Evolutionary conservation across 805 yeast species (phyloP).

Genomic region (Candida multigemmis): DNA sequence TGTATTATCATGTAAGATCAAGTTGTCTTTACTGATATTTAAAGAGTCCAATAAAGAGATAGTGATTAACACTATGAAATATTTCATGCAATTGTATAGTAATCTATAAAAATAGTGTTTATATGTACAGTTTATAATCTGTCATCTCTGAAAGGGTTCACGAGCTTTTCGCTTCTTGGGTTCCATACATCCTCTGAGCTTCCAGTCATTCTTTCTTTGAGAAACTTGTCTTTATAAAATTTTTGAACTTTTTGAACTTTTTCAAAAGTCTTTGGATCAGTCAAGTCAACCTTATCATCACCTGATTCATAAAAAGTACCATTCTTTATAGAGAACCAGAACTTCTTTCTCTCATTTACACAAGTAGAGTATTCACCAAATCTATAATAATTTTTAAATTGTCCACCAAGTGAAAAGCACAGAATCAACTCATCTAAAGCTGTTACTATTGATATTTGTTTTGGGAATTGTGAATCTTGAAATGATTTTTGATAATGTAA

Average conservation of each 20-base stretch:
- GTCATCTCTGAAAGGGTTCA: slow-evolving; percentile 26
- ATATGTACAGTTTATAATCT: background rate
- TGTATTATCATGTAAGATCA: slow-evolving; percentile 27
- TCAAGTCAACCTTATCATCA: slow-evolving; percentile 8
- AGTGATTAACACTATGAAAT: too few species aligned
- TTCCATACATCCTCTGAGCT: slow-evolving; percentile 86
- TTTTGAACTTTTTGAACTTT: slow-evolving; percentile 51
- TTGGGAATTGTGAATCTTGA: slow-evolving; percentile 19
- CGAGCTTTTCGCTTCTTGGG: slow-evolving; percentile 22
- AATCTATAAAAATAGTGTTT: background rate
- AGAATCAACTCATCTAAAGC: slow-evolving; percentile 81
- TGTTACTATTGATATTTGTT: slow-evolving; percentile 40
- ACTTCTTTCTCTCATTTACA: slow-evolving; percentile 56
- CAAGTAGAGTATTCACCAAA: slow-evolving; percentile 75
- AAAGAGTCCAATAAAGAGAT: too few species aligned
- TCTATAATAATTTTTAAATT: slow-evolving; percentile 72
- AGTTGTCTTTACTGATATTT: background rate
- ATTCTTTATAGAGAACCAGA: slow-evolving; percentile 71
- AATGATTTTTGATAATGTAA: too few species aligned
- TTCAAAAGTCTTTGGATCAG: slow-evolving; percentile 27
- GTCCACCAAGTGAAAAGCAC: slow-evolving; percentile 90
- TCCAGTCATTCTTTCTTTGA: slow-evolving; percentile 56
- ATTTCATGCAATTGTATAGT: slow-evolving; percentile 1
- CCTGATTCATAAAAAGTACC: slow-evolving; percentile 18
- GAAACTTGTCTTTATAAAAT: slow-evolving; percentile 57